A percentile compares a stretch with the other conserved stretches of the same genome.
Conservation (phyloP, 2,329 filamentous ascomycete genomes). For the Talaromyces sp. region DNA sequence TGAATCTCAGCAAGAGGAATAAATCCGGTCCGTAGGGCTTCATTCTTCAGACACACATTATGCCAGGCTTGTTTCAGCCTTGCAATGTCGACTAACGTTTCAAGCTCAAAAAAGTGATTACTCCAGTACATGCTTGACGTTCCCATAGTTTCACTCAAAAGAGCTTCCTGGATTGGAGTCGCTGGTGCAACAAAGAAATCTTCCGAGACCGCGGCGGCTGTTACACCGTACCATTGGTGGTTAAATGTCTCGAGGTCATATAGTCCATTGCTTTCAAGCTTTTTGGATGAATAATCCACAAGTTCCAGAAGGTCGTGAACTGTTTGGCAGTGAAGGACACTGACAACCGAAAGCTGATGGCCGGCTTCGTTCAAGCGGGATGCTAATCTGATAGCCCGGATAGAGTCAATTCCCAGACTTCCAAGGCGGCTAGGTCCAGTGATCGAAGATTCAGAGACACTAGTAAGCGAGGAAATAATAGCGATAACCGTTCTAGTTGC, state of each 20-base stretch:
- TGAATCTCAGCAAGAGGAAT: conserved; percentile 25
- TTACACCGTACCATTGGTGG: conserved; percentile 16
- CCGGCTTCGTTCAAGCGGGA: conserved; percentile 22
- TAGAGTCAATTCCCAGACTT: conserved; percentile 28
- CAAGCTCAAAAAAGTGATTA: conserved; percentile 33
- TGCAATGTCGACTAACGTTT: conserved; percentile 20
- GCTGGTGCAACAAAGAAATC: conserved; percentile 23
- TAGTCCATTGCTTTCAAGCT: background rate
- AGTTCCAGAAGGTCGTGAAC: conserved; percentile 22
- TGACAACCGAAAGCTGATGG: conserved; percentile 23
- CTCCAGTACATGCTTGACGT: conserved; percentile 37
- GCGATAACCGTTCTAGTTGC: conserved; percentile 14
- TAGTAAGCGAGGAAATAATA: conserved; percentile 19
- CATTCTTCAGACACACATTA: conserved; percentile 23
- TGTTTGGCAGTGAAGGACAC: conserved; percentile 25
- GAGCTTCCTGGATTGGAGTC: conserved; percentile 35
- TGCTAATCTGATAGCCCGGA: conserved; percentile 26
- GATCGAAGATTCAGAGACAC: conserved; percentile 18
- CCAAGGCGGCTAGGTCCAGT: conserved; percentile 19
- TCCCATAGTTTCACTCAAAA: conserved; percentile 37
- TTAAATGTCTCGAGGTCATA: conserved; percentile 15
- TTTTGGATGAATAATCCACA: conserved; percentile 4
- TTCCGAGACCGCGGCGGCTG: conserved; percentile 15
- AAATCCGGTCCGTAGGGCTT: conserved; percentile 35
- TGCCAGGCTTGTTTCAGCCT: conserved; percentile 31